Evolutionary conservation across 2,329 filamentous ascomycete species (phyloP).

Genomic region (Herpotrichia juniperi): DNA sequence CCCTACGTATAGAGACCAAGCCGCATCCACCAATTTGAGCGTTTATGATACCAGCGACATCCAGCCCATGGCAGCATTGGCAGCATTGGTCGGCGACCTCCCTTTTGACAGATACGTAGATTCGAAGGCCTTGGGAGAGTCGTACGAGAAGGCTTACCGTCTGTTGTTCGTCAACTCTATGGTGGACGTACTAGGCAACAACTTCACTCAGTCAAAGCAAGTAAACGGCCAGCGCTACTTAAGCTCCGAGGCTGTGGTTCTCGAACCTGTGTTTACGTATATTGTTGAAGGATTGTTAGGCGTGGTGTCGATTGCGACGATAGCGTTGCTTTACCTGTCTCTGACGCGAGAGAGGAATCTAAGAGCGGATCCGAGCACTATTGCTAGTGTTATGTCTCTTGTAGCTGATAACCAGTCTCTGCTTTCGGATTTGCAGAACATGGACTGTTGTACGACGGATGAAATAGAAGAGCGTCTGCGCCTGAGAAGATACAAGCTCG

Average conservation of each 20-base stretch:
- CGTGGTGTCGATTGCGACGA: constrained; percentile 24
- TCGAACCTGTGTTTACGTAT: constrained; percentile 47
- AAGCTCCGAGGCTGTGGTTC: constrained; percentile 39
- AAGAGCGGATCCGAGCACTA: constrained; percentile 40
- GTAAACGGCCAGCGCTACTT: constrained; percentile 23
- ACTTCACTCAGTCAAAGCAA: constrained; percentile 10
- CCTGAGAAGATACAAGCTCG: constrained; percentile 24
- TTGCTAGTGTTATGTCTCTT: constrained; percentile 44
- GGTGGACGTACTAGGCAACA: constrained; percentile 31
- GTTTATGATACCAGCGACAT: background rate
- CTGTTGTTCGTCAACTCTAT: constrained; percentile 50
- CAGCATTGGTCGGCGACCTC: constrained; percentile 33
- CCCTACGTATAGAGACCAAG: constrained; percentile 18
- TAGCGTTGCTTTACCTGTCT: constrained; percentile 30
- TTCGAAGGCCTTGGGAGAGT: constrained; percentile 32
- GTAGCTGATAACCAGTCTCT: constrained; percentile 30
- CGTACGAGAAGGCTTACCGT: constrained; percentile 50
- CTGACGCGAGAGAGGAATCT: constrained; percentile 23
- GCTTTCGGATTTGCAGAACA: constrained; percentile 24
- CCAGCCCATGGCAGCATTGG: constrained; percentile 46
- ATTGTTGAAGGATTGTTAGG: constrained; percentile 45
- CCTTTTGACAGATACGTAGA: constrained; percentile 43
- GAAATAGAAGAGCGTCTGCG: constrained; percentile 18
- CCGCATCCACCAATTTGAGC: constrained; percentile 8
- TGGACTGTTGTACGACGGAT: constrained; percentile 28